phyloP scores from a whole-genome alignment of 768 basidiomycete species.

The Hypholoma sublateritium region DNA sequence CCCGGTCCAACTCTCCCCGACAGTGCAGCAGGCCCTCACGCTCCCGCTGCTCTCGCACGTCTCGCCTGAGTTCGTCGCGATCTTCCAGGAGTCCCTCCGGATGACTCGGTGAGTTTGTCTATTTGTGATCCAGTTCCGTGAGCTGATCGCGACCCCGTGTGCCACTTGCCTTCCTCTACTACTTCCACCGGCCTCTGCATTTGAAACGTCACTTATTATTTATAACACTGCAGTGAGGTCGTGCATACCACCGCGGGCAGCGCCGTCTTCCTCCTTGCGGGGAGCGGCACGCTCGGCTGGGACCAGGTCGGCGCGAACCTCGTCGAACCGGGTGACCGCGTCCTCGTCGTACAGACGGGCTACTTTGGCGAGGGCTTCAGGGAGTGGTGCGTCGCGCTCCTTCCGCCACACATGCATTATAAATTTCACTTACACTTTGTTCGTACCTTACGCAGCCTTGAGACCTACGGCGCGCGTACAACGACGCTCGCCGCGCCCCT shows the following conservation, averaged over 20 bases:
- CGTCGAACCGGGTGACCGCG: conserved; percentile 68
- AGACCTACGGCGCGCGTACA: conserved; percentile 79
- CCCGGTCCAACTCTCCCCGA: conserved; percentile 45
- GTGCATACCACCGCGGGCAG: conserved; percentile 55
- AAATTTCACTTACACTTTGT: background rate
- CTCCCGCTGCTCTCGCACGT: conserved; percentile 80
- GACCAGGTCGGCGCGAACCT: conserved; percentile 89
- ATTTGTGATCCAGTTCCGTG: background rate
- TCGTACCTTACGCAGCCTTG: conserved; percentile 50
- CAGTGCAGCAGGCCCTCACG: conserved; percentile 83
- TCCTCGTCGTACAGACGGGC: conserved; percentile 79
- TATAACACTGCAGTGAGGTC: too few species aligned
- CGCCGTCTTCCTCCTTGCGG: conserved; percentile 80
- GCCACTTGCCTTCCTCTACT: background rate
- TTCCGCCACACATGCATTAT: background rate
- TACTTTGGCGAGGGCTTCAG: conserved; percentile 89
- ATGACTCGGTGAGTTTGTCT: conserved; percentile 55
- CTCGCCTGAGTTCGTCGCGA: conserved; percentile 76
- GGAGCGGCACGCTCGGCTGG: conserved; percentile 90
- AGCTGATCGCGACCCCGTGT: background rate
- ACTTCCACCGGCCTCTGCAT: background rate
- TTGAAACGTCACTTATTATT: background rate
- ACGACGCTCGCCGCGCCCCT: conserved; percentile 69
- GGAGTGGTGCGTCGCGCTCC: conserved; percentile 57
- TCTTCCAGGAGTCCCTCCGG: conserved; percentile 76